Evolutionary conservation across 139 green algal species (phyloP), one percentile per base, ranked within the genome.

Genomic region (Coelastrella sp.): DNA sequence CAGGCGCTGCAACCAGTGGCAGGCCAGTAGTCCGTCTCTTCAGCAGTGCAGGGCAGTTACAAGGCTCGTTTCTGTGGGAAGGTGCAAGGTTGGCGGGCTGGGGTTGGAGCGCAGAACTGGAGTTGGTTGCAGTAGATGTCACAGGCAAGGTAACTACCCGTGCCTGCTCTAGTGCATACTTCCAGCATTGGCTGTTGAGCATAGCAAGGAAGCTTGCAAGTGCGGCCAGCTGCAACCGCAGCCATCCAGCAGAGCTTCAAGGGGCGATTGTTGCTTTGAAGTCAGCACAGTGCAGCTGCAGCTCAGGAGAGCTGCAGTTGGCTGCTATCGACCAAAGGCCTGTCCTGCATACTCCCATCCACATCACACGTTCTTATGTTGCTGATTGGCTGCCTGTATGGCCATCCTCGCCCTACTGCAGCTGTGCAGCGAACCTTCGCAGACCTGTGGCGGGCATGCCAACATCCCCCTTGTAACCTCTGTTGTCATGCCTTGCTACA

Each of bases 1-100:
- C 68, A 76, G 86, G 84, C 73, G 66, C 85, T 66, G 87, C 75
- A 22, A 78, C 60, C 57, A 86, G 80, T 20, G 82, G 82, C 20
- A 82, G 91, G 73, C 95, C 96, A 0, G 75, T 96, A 17, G 88
- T 98, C 5, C 90, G 95, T 10, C 95, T 97, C 0, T 98, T 96
- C 91, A 96, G 86, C 6, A 87, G 92, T 2, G 85, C 95, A 17
- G 97, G 96, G 2, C 32, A 4, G 14, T n/a, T 80, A 22, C 84
- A 97, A 85, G 95, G 93, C 2, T 91, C 90, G 4, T 93, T 97
- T 32, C 57, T 96, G 74, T 99, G 96, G 95, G 96, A 97, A n/a
- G 89, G 91, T 3, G 94, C 92, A 10, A 89, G 89, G 19, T 91
- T 99, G 47, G 87, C 95, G 17, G 92, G 77, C 3, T 95, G 96